Conservation (phyloP, 1,139 yeast species). For the Protomyces inundatus region DNA sequence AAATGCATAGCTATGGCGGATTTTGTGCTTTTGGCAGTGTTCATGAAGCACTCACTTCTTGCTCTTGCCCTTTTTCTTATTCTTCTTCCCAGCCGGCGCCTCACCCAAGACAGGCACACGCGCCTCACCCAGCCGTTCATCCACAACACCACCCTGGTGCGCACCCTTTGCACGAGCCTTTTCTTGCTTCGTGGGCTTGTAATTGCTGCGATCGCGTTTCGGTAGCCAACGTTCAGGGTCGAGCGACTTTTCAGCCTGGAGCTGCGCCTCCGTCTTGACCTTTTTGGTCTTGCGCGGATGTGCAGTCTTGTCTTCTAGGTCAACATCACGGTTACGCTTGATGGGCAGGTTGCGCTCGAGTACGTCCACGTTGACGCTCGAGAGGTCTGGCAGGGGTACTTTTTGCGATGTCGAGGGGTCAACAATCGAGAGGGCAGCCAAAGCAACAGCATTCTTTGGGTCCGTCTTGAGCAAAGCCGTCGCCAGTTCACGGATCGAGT, state of each 20-base stretch:
- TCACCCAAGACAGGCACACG: neutral
- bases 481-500: neutral
- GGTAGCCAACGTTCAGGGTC: constrained; percentile 26
- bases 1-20: neutral
- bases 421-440: constrained; percentile 1
- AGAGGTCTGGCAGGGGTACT: constrained; percentile 7
- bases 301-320: neutral
- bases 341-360: constrained; percentile 5
- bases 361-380: constrained; percentile 4
- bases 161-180: constrained; percentile 17
- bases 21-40: neutral
- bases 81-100: neutral
- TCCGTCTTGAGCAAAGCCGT: neutral
- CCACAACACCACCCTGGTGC: constrained; percentile 22
- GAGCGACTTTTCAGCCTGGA: constrained; percentile 1
- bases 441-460: neutral
- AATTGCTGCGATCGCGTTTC: constrained; percentile 15
- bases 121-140: constrained; percentile 9
- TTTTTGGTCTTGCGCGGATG: neutral
- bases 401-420: neutral
- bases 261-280: constrained; percentile 6
- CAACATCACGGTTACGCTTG: constrained; percentile 1
- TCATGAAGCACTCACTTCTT: neutral
- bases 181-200: constrained; percentile 20
- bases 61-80: constrained; percentile 12